A percentile compares a stretch with the other conserved stretches of the same genome.
These are phyloP conservation scores for Xylaria hypoxylon DNA, from an alignment of 2,329 filamentous ascomycete species.

Conservation along the genomic window DNA sequence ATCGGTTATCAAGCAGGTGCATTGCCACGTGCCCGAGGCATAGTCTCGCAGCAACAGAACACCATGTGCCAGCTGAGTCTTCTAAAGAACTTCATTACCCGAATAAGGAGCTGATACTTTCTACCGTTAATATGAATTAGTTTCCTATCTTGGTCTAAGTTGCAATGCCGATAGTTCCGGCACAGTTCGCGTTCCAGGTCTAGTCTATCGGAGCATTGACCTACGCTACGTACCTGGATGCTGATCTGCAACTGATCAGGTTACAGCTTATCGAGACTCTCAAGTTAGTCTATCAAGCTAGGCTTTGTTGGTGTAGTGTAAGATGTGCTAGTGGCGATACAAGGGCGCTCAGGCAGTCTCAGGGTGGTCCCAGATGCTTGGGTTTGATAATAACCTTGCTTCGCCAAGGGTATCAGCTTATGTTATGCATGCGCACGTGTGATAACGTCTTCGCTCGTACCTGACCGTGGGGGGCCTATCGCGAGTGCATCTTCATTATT, in stretches of 20 bases:
- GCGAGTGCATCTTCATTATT: background rate
- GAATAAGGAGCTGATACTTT: too few relatives aligned
- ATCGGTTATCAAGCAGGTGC: too few relatives aligned
- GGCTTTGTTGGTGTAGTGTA: background rate
- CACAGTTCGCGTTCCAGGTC: background rate
- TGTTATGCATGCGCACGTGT: slow-evolving; percentile 28
- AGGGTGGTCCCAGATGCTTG: slow-evolving; percentile 10
- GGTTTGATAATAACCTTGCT: background rate
- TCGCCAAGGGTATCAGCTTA: slow-evolving; percentile 2
- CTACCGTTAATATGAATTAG: background rate
- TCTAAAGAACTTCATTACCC: background rate
- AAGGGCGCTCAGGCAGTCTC: too few relatives aligned
- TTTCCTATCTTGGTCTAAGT: background rate
- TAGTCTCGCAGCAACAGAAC: too few relatives aligned
- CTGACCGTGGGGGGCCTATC: background rate
- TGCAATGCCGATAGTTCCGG: slow-evolving; percentile 1
- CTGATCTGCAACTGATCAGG: background rate
- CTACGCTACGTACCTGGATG: background rate
- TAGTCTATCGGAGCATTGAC: slow-evolving; percentile 12
- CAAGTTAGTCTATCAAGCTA: background rate
- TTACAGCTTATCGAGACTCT: background rate
- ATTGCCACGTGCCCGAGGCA: too few relatives aligned
- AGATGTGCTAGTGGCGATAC: background rate
- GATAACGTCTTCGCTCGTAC: background rate
- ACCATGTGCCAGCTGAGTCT: background rate